Percentiles rank a stretch among this genome's conserved stretches.
These are phyloP conservation scores for sorghum (Sorghum bicolor) DNA, from an alignment of 176 grass and related monocot genomes.

Conservation along the genomic window Sorghum_bicolor_NCBIv3 NC_012875.2:7006501-7007000, in stretches of 20 bases:
- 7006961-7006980: conserved; percentile 64
- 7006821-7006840: conserved; percentile 58
- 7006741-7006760: conserved; percentile 3
- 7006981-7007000: conserved; percentile 85
- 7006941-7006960: conserved; percentile 37
- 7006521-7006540: neutral
- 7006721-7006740: conserved; percentile 49
- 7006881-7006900: conserved; percentile 67
- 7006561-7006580: neutral
- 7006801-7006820: conserved; percentile 43
- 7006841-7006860: conserved; percentile 83
- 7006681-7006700: conserved; percentile 74
- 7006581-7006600: neutral
- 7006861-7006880: conserved; percentile 83
- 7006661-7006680: conserved; percentile 65
- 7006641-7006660: conserved; percentile 75
- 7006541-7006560: neutral
- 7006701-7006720: conserved; percentile 80
- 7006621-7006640: conserved; percentile 81
- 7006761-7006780: neutral
- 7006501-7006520: conserved; percentile 80
- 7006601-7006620: conserved; percentile 36
- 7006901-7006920: conserved; percentile 56
- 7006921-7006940: conserved; percentile 35
- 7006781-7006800: neutral